Percentiles rank a stretch among this genome's conserved stretches.
Evolutionary conservation across 768 basidiomycete species (phyloP).

Genomic region (Trametes sanguinea): DNA sequence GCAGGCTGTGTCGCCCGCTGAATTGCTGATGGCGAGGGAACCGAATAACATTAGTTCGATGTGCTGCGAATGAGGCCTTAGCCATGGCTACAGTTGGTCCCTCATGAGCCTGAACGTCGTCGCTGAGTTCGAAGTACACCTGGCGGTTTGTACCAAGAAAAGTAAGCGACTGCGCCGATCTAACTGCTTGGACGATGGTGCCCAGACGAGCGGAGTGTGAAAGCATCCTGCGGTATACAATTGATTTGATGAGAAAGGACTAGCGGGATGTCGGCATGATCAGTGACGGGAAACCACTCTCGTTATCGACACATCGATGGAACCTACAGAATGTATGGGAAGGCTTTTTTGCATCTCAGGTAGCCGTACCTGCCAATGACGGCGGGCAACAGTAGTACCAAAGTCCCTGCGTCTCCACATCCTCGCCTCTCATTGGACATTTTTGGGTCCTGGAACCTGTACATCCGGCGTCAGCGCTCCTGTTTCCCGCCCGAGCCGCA

Average conservation of each 20-base stretch:
- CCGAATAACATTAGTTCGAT: constrained; percentile 10
- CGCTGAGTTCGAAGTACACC: constrained; percentile 18
- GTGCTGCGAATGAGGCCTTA: not conserved
- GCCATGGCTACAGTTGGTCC: not conserved
- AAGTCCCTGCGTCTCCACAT: constrained; percentile 6
- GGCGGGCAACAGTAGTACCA: constrained; percentile 4
- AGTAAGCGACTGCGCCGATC: constrained; percentile 17
- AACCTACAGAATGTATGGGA: constrained; percentile 8
- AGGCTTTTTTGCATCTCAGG: not conserved
- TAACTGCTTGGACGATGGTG: not conserved
- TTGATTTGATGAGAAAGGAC: not conserved
- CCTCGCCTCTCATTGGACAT: constrained; percentile 5
- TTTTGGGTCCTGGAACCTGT: constrained; percentile 14
- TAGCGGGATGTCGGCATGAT: constrained; percentile 15
- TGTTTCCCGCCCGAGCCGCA: constrained; percentile 7
- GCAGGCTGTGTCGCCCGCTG: constrained; percentile 13
- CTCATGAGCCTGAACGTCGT: not conserved
- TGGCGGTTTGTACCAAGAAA: not conserved
- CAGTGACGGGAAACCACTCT: constrained; percentile 3
- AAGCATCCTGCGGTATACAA: not conserved
- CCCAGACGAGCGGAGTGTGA: not conserved
- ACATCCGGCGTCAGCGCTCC: constrained; percentile 11
- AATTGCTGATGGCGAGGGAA: constrained; percentile 9
- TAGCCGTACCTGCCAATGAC: not conserved
- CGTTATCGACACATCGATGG: constrained; percentile 20